Base-by-base conservation (phyloP, 192 early-diverging fungal genomes). In the Physocladia obscura region DNA sequence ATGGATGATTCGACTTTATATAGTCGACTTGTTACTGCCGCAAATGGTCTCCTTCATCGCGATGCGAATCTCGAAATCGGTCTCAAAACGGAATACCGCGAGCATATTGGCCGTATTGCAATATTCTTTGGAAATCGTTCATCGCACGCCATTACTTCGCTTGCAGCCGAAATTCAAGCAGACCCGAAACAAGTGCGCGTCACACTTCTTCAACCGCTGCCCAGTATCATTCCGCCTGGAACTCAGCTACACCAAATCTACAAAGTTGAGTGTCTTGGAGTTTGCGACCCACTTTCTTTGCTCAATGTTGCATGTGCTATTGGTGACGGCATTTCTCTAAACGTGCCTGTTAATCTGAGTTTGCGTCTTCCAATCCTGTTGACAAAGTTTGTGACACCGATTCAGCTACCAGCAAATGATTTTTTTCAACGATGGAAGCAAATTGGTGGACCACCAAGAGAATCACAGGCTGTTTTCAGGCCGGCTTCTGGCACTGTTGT, bases 391-490 rank as follows among this genome's bases (percentile, higher is more conserved):
- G 84, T 94, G 68, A 90, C 93, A 29, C 89, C 90, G 1, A 91
- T 94, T 13, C 77, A 81, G 38, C 85, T 99, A 50, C 69, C 87
- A 26, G 84, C 89, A 4, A 32, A 69, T 5, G 92, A 93, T 67
- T 99, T 95, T 74, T 94, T 98, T 69, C 74, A 79, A 11, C 82
- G 97, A 21, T 99, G 97, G 97, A 89, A 89, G 74, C 96, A 98
- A 79, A 91, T 99, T 76, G 95, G 94, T 29, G 94, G 92, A 0
- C 75, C 92, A 0, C 89, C 87, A 2, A 82, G 93, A 26, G 96
- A 99, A 69, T 79, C 78, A 21, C 93, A 95, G 77, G 78, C 75
- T 24, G 82, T 95, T n/a, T 88, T 89, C 64, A 76, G 80, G 37
- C 57, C 73, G 1, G 69, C 80, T 30, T 55, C 67, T 2, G 69